These are phyloP conservation scores for Wallacemonas sp. DNA, from an alignment of 208 protist species.

Conservation along the genomic window DNA sequence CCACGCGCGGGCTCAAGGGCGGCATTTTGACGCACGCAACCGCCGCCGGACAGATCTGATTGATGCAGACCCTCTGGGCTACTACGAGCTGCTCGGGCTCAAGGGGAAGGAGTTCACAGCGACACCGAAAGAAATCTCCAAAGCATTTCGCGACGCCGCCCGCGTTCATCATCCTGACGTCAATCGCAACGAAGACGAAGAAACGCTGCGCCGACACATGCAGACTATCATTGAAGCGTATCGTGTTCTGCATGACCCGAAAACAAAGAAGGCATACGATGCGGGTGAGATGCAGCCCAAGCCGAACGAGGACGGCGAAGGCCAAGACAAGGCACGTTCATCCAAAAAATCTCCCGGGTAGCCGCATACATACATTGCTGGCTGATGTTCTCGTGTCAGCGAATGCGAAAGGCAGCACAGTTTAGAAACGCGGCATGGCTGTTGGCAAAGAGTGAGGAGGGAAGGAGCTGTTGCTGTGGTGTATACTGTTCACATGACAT, in stretches of 20 bases:
- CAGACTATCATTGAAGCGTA: conserved; percentile 86
- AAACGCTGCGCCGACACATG: conserved; percentile 68
- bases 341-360: too few relatives aligned
- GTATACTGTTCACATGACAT: too few relatives aligned
- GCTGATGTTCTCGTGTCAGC: too few relatives aligned
- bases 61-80: conserved; percentile 83
- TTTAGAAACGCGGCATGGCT: too few relatives aligned
- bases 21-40: conserved; percentile 63
- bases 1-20: conserved; percentile 39
- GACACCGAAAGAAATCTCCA: conserved; percentile 80
- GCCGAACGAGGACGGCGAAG: conserved; percentile 15
- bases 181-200: conserved; percentile 30
- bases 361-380: too few relatives aligned
- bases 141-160: conserved; percentile 74
- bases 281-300: conserved; percentile 49
- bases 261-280: conserved; percentile 77
- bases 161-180: conserved; percentile 81
- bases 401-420: too few relatives aligned
- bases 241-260: conserved; percentile 73
- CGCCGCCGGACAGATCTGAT: conserved; percentile 77
- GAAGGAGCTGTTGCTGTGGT: too few relatives aligned
- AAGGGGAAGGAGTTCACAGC: conserved; percentile 71
- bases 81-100: conserved; percentile 84
- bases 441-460: too few relatives aligned
- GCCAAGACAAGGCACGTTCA: too few relatives aligned